Conservation (phyloP, 2,329 filamentous ascomycete species). For the Podosphaera fusca region DNA sequence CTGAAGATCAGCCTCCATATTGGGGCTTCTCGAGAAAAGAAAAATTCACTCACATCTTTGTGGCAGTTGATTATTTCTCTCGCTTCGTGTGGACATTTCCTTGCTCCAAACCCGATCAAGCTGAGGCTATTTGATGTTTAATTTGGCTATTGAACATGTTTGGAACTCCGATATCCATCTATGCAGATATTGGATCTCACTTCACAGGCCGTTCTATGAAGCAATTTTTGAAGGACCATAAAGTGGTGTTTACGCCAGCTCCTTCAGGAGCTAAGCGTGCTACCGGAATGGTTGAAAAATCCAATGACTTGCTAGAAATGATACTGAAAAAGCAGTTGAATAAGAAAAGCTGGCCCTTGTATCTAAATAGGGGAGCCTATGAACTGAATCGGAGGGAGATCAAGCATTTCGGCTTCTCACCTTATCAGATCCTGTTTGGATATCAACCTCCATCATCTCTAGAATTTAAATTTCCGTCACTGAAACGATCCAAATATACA, state of each 20-base stretch:
- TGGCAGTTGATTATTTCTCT: not conserved
- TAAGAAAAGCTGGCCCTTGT: not conserved
- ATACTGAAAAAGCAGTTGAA: not conserved
- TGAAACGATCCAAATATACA: not conserved
- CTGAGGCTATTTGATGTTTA: not conserved
- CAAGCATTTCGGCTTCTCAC: not conserved
- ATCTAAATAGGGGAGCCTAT: not conserved
- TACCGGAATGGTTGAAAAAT: conserved; percentile 1
- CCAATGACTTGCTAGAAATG: not conserved
- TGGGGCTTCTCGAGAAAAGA: not conserved
- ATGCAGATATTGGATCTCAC: not conserved
- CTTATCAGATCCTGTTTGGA: not conserved
- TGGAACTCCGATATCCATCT: not conserved
- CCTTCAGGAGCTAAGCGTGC: not conserved
- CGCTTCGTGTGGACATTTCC: not conserved
- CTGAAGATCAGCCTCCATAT: not conserved
- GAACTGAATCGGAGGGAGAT: not conserved
- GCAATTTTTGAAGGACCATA: not conserved
- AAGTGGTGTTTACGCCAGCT: not conserved
- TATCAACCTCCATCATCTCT: not conserved
- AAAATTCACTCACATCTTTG: not conserved
- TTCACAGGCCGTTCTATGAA: not conserved
- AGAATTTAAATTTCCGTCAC: not conserved
- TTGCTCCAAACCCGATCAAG: not conserved
- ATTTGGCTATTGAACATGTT: not conserved